A percentile compares a stretch with the other conserved stretches of the same genome.
These are phyloP conservation scores for Brasenia schreberi DNA, from an alignment of 164 flowering plant genomes.

Conservation along the genomic window DNA sequence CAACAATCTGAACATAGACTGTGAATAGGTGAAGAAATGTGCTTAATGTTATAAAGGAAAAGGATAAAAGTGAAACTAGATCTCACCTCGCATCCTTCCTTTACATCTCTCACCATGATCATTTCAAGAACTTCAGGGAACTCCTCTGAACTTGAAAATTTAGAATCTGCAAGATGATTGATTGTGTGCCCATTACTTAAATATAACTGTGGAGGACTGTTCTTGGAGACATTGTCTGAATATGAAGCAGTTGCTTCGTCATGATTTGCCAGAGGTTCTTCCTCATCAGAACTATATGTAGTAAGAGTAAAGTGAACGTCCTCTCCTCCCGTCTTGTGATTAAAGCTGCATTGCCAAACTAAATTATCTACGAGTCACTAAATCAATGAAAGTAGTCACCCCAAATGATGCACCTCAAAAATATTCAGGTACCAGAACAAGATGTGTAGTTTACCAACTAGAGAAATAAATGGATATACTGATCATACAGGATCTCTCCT, in stretches of 20 bases:
- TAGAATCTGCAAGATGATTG: background rate
- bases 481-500: too few relatives aligned
- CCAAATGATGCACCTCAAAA: too few relatives aligned
- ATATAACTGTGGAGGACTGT: background rate
- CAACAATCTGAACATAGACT: background rate
- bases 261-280: background rate
- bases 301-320: conserved; percentile 65
- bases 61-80: background rate
- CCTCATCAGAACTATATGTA: conserved; percentile 23
- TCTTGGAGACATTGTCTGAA: background rate
- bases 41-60: too few relatives aligned
- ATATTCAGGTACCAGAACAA: too few relatives aligned
- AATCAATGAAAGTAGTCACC: too few relatives aligned
- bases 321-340: conserved; percentile 92
- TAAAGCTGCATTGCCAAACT: conserved; percentile 32
- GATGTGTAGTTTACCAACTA: too few relatives aligned
- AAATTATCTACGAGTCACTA: too few relatives aligned
- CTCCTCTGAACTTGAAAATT: conserved; percentile 16
- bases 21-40: background rate
- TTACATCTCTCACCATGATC: conserved; percentile 66
- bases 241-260: background rate
- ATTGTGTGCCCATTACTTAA: background rate
- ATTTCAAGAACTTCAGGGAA: conserved; percentile 41
- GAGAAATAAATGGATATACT: too few relatives aligned
- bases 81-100: conserved; percentile 71